Conservation (phyloP, 1,284 basidiomycete genomes). For the Trametes sp. region DNA sequence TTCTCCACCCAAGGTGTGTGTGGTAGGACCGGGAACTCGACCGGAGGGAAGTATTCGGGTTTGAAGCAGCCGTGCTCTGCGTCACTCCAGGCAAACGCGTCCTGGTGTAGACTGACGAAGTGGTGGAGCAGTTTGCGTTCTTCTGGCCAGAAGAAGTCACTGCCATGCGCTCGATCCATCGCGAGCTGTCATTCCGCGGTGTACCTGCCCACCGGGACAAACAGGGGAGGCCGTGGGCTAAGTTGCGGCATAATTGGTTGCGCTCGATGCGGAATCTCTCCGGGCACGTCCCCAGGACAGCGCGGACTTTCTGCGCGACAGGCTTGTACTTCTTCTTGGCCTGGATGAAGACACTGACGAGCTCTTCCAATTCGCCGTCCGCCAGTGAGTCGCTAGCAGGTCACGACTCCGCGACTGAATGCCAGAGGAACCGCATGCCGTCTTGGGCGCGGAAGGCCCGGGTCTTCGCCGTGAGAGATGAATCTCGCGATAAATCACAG, state of each 20-base stretch:
- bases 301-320: constrained; percentile 40
- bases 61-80: constrained; percentile 17
- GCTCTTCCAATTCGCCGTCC: not conserved
- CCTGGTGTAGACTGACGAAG: constrained; percentile 40
- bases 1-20: constrained; percentile 44
- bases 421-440: no score
- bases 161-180: constrained; percentile 36
- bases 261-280: constrained; percentile 42
- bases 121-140: constrained; percentile 42
- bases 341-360: not conserved
- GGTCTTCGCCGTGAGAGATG: no score
- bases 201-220: constrained; percentile 40
- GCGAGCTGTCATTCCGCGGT: constrained; percentile 40
- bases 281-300: constrained; percentile 34
- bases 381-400: not conserved
- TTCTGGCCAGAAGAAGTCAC: constrained; percentile 41
- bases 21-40: constrained; percentile 26
- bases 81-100: constrained; percentile 26
- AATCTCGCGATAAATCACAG: no score
- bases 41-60: constrained; percentile 17
- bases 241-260: constrained; percentile 36
- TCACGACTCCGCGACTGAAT: no score
- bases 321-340: constrained; percentile 46
- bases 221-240: constrained; percentile 25
- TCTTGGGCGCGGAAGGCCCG: no score